Conservation (phyloP, 176 grass and related monocot genomes). For the Leersia perrieri region DNA sequence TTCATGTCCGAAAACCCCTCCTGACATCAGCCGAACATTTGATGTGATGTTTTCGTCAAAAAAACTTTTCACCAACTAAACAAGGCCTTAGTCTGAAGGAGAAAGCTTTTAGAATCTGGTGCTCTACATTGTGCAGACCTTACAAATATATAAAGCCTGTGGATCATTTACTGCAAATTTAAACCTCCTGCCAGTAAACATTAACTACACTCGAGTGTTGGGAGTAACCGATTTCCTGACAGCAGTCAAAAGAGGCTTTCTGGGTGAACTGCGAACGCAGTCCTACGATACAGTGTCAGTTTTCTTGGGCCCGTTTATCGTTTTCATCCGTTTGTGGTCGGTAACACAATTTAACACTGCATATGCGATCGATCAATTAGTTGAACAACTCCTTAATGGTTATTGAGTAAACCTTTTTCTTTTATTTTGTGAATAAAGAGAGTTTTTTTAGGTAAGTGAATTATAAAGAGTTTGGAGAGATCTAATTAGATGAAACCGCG, state of each 20-base stretch:
- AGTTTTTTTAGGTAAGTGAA: no score
- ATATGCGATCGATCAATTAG: not conserved
- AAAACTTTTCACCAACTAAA: no score
- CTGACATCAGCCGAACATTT: no score
- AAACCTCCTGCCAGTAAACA: slow-evolving; percentile 5
- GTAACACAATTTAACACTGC: not conserved
- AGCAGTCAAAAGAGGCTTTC: not conserved
- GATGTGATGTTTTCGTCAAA: no score
- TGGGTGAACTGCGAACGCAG: not conserved
- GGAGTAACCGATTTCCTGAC: not conserved
- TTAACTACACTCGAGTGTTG: slow-evolving; percentile 27
- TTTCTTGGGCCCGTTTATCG: not conserved
- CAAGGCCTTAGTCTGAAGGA: not conserved
- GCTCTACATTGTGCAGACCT: not conserved
- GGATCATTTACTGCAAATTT: slow-evolving; percentile 17
- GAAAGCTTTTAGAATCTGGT: not conserved
- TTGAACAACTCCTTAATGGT: not conserved
- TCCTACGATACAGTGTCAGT: not conserved
- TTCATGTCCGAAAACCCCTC: no score
- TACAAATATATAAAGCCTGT: not conserved
- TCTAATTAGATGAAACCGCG: not conserved
- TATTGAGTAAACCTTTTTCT: not conserved
- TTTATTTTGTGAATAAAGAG: not conserved
- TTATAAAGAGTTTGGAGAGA: not conserved
- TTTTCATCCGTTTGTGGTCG: not conserved